Evolutionary conservation across 2,329 filamentous ascomycete genomes (phyloP).

Genomic region (Fusarium cicatricum): DNA sequence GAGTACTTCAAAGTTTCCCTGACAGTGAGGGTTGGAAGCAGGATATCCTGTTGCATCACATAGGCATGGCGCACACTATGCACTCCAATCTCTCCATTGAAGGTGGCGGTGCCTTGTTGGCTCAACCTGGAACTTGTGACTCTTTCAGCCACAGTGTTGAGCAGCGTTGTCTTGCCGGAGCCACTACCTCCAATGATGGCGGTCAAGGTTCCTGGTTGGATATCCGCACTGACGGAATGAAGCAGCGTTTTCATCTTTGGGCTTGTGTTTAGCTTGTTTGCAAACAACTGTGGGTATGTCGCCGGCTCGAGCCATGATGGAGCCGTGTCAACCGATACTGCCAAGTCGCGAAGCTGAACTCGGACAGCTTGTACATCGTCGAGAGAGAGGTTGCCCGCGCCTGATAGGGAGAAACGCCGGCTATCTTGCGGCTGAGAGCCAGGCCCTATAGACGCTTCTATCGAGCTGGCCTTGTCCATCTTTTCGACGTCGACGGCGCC

Average conservation of each 20-base stretch:
- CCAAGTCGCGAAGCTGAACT: constrained; percentile 61
- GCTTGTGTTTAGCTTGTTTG: constrained; percentile 48
- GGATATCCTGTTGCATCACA: constrained; percentile 79
- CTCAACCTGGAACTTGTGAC: constrained; percentile 63
- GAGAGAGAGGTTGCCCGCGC: constrained; percentile 51
- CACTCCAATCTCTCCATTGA: constrained; percentile 66
- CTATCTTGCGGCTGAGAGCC: constrained; percentile 14
- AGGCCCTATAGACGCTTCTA: constrained; percentile 43
- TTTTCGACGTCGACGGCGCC: constrained; percentile 43
- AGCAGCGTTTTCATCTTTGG: constrained; percentile 63
- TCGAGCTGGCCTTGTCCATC: constrained; percentile 45
- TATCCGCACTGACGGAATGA: constrained; percentile 68
- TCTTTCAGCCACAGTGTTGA: constrained; percentile 76
- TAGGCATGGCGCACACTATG: constrained; percentile 69
- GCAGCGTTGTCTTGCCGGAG: constrained; percentile 74
- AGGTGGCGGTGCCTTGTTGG: constrained; percentile 64
- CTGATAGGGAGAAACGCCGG: constrained; percentile 43
- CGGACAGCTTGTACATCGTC: constrained; percentile 64
- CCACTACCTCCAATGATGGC: constrained; percentile 80
- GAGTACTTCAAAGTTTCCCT: constrained; percentile 78
- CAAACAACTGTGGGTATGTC: constrained; percentile 55
- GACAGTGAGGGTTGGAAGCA: constrained; percentile 77
- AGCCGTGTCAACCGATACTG: constrained; percentile 66
- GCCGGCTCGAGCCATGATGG: constrained; percentile 60
- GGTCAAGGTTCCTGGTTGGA: constrained; percentile 72